These are phyloP conservation scores for Chaetomidium leptoderma DNA, from an alignment of 495 filamentous ascomycete genomes.

Conservation along the genomic window DNA sequence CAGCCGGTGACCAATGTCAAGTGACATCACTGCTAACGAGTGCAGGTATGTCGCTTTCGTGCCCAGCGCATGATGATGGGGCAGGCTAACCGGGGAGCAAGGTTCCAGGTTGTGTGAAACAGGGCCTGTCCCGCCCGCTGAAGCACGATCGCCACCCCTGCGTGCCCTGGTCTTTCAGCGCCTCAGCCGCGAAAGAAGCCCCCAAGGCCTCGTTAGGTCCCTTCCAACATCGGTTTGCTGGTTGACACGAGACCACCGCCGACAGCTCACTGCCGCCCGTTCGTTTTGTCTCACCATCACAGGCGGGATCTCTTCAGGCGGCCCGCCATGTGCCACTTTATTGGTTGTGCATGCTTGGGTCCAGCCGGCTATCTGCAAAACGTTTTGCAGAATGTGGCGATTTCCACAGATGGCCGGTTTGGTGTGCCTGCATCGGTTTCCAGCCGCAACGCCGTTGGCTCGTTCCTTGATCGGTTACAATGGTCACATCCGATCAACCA, in stretches of 20 bases:
- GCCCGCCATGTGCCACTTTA: conserved; percentile 8
- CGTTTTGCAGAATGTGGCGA: conserved; percentile 19
- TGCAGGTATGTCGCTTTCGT: background rate
- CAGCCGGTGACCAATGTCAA: too few species aligned
- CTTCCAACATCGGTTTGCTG: too few species aligned
- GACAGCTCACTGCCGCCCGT: background rate
- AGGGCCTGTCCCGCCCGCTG: background rate
- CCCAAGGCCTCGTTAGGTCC: too few species aligned
- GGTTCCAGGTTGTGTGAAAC: too few species aligned
- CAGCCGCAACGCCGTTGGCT: conserved; percentile 20
- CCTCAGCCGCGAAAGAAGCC: background rate
- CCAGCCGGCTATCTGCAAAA: conserved; percentile 7
- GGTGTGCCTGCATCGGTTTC: conserved; percentile 23
- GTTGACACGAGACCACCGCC: too few species aligned
- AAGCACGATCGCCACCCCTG: background rate
- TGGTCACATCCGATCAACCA: conserved; percentile 2
- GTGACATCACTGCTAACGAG: too few species aligned
- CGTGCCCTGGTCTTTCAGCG: background rate
- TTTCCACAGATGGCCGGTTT: conserved; percentile 15
- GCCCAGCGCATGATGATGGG: background rate
- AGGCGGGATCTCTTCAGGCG: background rate
- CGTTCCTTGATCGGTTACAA: conserved; percentile 29
- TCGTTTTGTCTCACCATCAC: background rate
- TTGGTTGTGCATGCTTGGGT: conserved; percentile 21
- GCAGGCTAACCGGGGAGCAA: background rate